phyloP scores from a whole-genome alignment of 2,329 filamentous ascomycete species.

The Aaosphaeria pasadenensis region DNA sequence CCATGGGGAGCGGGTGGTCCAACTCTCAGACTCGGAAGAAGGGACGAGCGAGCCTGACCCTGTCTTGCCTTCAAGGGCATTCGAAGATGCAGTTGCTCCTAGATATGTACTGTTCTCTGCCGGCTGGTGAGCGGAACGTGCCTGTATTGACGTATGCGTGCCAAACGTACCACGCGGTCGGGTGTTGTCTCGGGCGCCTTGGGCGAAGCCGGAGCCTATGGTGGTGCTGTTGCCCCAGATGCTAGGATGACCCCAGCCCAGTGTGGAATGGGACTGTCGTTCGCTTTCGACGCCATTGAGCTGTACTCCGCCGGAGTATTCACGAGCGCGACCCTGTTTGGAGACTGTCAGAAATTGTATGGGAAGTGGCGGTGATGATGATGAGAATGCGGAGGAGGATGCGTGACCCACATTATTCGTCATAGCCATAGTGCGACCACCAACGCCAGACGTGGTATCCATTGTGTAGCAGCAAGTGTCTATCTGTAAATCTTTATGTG shows the following conservation, averaged over 20 bases:
- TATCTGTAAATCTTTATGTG: too few species aligned
- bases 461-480: constrained; percentile 6
- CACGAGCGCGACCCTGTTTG: constrained; percentile 28
- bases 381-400: neutral
- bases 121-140: constrained; percentile 11
- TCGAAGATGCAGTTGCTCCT: constrained; percentile 12
- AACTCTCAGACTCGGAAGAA: constrained; percentile 66
- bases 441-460: constrained; percentile 12
- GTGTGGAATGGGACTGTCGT: constrained; percentile 20
- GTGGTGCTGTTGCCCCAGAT: constrained; percentile 31
- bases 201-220: constrained; percentile 25
- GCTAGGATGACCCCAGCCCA: constrained; percentile 28
- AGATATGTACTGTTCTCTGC: constrained; percentile 29
- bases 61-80: constrained; percentile 54
- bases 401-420: constrained; percentile 27
- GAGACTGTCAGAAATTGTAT: constrained; percentile 5
- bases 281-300: constrained; percentile 28
- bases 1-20: constrained; percentile 60
- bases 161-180: constrained; percentile 27
- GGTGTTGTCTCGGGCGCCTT: constrained; percentile 27
- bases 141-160: neutral
- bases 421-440: constrained; percentile 25
- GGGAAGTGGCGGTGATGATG: neutral
- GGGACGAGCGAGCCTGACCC: constrained; percentile 68
- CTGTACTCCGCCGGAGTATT: constrained; percentile 24